Evolutionary conservation across 1,284 basidiomycete species (phyloP), one percentile per base, ranked within the genome.

Genomic region (Microbotryum silenes-acaulis): DNA sequence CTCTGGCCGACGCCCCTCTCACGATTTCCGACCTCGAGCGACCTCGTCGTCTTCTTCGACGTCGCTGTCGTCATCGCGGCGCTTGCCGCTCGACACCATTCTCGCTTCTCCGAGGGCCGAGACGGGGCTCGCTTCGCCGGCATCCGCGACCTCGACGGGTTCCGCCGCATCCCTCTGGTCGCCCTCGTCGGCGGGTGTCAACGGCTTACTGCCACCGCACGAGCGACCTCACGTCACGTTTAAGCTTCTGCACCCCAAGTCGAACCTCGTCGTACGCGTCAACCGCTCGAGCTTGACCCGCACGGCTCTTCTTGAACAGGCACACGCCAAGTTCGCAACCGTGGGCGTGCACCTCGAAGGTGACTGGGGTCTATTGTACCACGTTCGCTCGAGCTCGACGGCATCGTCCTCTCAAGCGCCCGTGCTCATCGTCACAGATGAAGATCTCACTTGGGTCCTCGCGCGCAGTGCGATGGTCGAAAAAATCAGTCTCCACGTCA

Each of bases 201-300:
- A 42, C 37, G 37, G 37, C 37, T 42, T 14, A 14, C 37, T 42
- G 4, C 37, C 37, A 42, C 37, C 37, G 37, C 37, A 42, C 8
- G 14, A 27, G 25, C 25, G 51, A 6, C 42, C 54, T 9, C 25
- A 25, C n/a, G 45, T 61, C 47, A 67, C 63, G 12, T 65, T 67
- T 63, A 67, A 67, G 23, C 25, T 67, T 29, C 56, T 67, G 1
- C 66, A 67, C 29, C 9, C 27, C 7, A 31, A 51, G 18, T 51
- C 59, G 50, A 67, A 67, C 57, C 27, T 67, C 51, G 46, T 65
- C 56, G 37, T 67, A 4, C 61, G 66, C 47, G 49, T 64, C 23
- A 42, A 42, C 16, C 37, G 37, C 16, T 42, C 37, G 37, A 42
- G 37, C 37, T 18, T 42, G 37, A 42, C 37, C 37, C 37, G 37